These are phyloP conservation scores for Phialophora chinensis DNA, from an alignment of 2,329 filamentous ascomycete species.

Conservation along the genomic window DNA sequence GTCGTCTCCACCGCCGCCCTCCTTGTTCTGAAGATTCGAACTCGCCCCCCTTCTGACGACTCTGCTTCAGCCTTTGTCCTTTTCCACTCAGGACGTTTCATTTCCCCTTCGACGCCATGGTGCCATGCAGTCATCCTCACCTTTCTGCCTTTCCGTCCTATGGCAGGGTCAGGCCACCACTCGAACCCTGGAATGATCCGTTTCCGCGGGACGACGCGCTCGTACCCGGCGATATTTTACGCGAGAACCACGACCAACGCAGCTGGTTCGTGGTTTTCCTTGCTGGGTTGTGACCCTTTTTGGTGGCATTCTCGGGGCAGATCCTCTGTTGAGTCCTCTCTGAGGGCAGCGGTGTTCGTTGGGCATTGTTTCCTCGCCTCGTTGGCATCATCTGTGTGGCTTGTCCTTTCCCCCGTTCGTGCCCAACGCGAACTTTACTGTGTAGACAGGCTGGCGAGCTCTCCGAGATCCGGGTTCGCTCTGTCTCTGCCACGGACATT, in stretches of 20 bases:
- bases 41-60: background rate
- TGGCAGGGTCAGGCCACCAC: background rate
- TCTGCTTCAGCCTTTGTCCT: background rate
- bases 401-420: no score
- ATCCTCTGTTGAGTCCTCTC: no score
- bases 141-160: background rate
- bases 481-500: background rate
- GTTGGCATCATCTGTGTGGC: no score
- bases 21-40: background rate
- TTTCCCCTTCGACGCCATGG: background rate
- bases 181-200: background rate
- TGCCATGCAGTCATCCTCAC: constrained; percentile 6
- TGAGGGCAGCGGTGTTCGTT: no score
- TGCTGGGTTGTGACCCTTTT: background rate
- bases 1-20: background rate
- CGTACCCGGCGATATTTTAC: background rate
- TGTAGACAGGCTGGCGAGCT: no score
- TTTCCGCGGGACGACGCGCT: constrained; percentile 3
- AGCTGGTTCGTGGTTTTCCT: background rate
- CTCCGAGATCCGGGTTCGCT: no score
- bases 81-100: background rate
- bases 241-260: background rate
- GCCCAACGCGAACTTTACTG: no score
- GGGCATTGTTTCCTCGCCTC: no score
- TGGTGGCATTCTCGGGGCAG: no score